Evolutionary conservation across 169 alveolate species (phyloP), one percentile per base, ranked within the genome.

Genomic region (Plasmodium fragile): DNA sequence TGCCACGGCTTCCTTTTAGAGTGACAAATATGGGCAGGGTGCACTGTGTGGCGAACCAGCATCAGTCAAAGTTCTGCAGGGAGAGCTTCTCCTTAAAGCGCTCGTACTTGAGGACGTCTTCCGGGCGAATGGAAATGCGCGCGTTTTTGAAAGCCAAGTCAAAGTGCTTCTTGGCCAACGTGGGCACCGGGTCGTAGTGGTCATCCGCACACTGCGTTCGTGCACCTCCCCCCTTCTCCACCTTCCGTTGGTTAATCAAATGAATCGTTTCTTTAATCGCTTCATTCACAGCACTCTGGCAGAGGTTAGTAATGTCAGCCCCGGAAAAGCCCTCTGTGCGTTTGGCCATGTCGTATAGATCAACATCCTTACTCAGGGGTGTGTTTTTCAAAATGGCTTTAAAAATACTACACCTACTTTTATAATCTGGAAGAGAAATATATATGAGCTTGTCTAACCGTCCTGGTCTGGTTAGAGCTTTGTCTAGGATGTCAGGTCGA

Each of bases 381-480:
- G 99, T 96, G 92, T 98, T 98, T 95, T 98, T 97, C 59, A 98
- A 93, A 18, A 97, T 97, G 0, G 99, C 99, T 90, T 97, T 97
- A 82, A 96, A 95, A 2, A 96, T 95, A 79, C 97, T 96, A 93
- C 25, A 98, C 90, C 99, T 95, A 73, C 99, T 97, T 94, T 98
- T 98, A 92, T 96, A 89, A 92, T 98, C 99, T 10, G 99, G 99
- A 25, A 98, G 92, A n/a, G 99, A 98, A 77, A 98, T 98, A 92
- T 98, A 98, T 73, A 98, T 98, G 34, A 98, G 96, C 90, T 98
- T 96, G 95, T 98, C 99, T 34, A 98, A 92, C 69, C 99, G 73
- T 43, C 99, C 99, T 11, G 99, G 99, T 95, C 99, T 97, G 80
- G 98, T 95, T 59, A 98, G 92, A 34, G 99, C 99, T 73, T 97